Evolutionary conservation across 1,284 basidiomycete genomes (phyloP), one percentile per base, ranked within the genome.

Genomic region (Earliella scabrosa): DNA sequence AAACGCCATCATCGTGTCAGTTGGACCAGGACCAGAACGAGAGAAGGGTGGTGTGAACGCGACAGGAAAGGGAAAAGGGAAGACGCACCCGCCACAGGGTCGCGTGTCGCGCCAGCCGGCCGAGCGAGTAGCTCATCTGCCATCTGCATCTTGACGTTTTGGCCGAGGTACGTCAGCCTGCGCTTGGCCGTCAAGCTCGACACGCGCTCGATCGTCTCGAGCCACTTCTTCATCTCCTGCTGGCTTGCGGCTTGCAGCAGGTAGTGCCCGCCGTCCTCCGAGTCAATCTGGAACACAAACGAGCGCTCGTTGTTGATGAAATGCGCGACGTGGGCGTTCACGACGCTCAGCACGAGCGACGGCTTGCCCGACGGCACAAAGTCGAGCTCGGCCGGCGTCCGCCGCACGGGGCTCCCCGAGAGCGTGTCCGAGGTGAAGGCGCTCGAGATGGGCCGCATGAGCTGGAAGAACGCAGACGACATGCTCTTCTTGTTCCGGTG

Each of bases 391-490:
- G 82, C 81, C 1, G 87, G 78, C 0, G 86, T 88, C 53, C 80
- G 82, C 66, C 83, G 86, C 45, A 74, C 58, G 10, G 69, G 62
- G n/a, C 76, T 64, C 7, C 77, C 62, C 20, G 75, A 73, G 32
- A 77, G 68, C 34, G 77, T 77, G 46, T 89, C 87, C 31, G 85
- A 82, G 14, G 84, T 85, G 66, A 92, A 91, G 1, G 90, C 90
- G 60, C 85, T 92, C 16, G 91, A 93, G 55, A 93, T 86, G 1
- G 90, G 90, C n/a, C 91, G 82, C 85, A 93, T 92, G 70, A 92
- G 79, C 61, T 87, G 87, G 71, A 93, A 82, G 71, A 93, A 87
- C 1, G 87, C 87, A 2, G 86, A 80, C 11, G 83, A 90, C 77
- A 90, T 87, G 73, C 89, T 91, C 74, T 91, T 90, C 80, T 92